These are phyloP conservation scores for Diaporthe citrichinensis DNA, from an alignment of 2,329 filamentous ascomycete genomes.

Conservation along the genomic window DNA sequence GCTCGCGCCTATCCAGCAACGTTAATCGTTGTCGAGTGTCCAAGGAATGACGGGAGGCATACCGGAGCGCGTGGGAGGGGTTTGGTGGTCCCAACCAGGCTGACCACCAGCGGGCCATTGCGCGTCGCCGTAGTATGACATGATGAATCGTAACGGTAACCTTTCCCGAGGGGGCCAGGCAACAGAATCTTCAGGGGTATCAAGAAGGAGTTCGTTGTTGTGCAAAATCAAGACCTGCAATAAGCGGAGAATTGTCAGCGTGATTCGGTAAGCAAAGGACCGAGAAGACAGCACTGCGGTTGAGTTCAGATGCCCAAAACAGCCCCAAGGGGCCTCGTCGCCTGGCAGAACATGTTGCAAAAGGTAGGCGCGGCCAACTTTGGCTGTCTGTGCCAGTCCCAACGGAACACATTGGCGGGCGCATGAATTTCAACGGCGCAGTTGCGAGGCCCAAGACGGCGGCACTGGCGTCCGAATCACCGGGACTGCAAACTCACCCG, in stretches of 20 bases:
- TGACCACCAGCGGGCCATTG: constrained; percentile 48
- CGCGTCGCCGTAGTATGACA: constrained; percentile 50
- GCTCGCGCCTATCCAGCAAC: constrained; percentile 49
- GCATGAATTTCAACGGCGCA: not conserved
- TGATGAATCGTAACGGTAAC: constrained; percentile 34
- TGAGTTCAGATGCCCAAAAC: not conserved
- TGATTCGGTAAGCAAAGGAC: not conserved
- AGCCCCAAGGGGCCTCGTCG: not conserved
- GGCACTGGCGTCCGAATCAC: not conserved
- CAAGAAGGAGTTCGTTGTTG: constrained; percentile 26
- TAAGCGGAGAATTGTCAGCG: constrained; percentile 37
- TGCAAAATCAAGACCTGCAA: constrained; percentile 35
- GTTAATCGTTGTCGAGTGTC: constrained; percentile 26
- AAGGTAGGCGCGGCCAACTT: not conserved
- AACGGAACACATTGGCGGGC: not conserved
- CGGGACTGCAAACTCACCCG: constrained; percentile 15
- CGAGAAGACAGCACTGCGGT: not conserved
- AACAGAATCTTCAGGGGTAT: constrained; percentile 27
- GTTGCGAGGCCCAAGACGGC: constrained; percentile 9
- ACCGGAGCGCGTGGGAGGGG: constrained; percentile 49
- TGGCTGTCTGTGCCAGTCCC: not conserved
- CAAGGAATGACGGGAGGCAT: constrained; percentile 35
- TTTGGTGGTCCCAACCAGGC: constrained; percentile 49
- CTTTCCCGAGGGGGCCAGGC: not conserved
- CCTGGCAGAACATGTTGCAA: not conserved